Base-by-base conservation (phyloP, 2,329 filamentous ascomycete species). In the Claviceps purpurea region DNA sequence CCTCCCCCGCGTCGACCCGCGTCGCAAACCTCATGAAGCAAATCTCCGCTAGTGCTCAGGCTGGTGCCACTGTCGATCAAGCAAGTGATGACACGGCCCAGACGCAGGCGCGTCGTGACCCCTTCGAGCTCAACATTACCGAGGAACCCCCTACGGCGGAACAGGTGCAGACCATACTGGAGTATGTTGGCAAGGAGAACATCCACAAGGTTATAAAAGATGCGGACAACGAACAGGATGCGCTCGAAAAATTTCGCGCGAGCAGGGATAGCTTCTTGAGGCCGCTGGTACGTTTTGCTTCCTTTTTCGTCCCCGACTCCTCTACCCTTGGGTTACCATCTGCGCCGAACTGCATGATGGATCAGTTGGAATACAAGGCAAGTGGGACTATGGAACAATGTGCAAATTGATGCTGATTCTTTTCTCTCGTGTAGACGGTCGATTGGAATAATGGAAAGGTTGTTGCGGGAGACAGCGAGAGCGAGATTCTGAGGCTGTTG, bases 401-500 rank as follows among this genome's bases (percentile, higher is more conserved):
- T 34, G 26, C 10, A 11, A 4, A 16, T 16, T 11, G 18, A 30
- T 34, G 52, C 49, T 48, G 39, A 53, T 18, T 18, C 18, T 18
- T 45, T 14, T 40, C 22, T 34, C 45, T 7, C 20, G 11, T 34
- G 18, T 30, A 68, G 78, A 71, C 85, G 54, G 91, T 97, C 50
- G 91, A 97, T 66, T 97, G 93, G 93, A 88, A 85, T 65, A 90
- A 91, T 66, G 93, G 90, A 57, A 86, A 82, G 66, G 91, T 84
- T 47, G 74, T 86, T 71, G 73, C 80, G 26, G 87, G 88, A 20
- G 87, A 87, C 49, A 83, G 86, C 57, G 84, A 95, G 72, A 95
- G 89, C 16, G 86, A 91, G 71, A 96, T 97, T 55, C 69, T 95
- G 64, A 89, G 85, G 69, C 75, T 95, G 68, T 69, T 96, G 50